Evolutionary conservation across 1,139 yeast genomes (phyloP).

Genomic region (Zygotorulaspora mrakii): DNA sequence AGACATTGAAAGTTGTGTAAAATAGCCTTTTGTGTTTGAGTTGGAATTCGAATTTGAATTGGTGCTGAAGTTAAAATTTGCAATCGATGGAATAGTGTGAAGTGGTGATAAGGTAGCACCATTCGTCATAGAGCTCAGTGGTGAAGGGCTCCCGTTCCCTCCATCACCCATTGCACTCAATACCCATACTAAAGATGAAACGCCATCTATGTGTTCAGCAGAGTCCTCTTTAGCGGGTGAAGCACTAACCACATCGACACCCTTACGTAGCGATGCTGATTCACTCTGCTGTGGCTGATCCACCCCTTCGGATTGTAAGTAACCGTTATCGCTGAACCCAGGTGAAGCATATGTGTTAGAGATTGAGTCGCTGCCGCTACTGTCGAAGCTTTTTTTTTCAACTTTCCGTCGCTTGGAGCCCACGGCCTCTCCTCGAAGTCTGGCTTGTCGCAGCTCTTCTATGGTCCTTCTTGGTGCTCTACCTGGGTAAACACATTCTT

Average conservation of each 20-base stretch:
- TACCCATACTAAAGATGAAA: conserved; percentile 21
- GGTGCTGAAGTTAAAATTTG: too few species aligned
- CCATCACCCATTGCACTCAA: conserved; percentile 13
- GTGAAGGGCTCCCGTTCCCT: conserved; percentile 6
- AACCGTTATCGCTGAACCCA: not conserved
- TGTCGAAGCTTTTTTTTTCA: conserved; percentile 6
- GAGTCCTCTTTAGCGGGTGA: conserved; percentile 3
- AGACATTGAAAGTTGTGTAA: conserved; percentile 1
- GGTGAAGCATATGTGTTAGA: conserved; percentile 4
- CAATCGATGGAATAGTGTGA: conserved; percentile 1
- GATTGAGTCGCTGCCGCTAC: conserved; percentile 8
- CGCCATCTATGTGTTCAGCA: conserved; percentile 13
- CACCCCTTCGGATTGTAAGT: not conserved
- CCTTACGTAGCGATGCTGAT: not conserved
- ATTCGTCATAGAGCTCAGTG: conserved; percentile 4
- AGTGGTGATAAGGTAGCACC: conserved; percentile 1
- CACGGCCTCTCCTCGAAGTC: conserved; percentile 25
- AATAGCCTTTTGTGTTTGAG: not conserved
- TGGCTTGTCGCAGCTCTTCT: conserved; percentile 36
- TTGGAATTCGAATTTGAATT: too few species aligned
- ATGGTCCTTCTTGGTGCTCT: conserved; percentile 43
- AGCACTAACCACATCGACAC: not conserved
- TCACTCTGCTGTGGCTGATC: not conserved
- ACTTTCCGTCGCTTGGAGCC: conserved; percentile 16
- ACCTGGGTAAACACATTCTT: conserved; percentile 44